Conservation (phyloP, 768 basidiomycete species). For the Leccinellum albellum region DNA sequence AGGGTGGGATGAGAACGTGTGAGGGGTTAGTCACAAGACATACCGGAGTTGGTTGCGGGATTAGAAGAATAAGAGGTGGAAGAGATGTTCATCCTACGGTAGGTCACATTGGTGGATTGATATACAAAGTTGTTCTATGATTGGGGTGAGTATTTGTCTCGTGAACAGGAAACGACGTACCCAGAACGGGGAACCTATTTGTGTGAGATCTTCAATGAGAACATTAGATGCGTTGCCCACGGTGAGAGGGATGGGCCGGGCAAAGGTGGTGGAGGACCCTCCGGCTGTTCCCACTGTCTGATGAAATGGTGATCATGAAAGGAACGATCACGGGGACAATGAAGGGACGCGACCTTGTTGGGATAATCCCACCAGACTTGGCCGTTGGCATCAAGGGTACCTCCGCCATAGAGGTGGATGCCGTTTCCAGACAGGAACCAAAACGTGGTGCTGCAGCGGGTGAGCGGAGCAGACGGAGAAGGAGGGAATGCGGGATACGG, state of each 20-base stretch:
- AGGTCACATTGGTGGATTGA: constrained; percentile 40
- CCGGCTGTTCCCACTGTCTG: constrained; percentile 39
- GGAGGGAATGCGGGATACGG: not conserved
- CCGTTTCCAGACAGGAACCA: constrained; percentile 39
- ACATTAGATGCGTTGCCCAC: constrained; percentile 42
- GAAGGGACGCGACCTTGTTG: constrained; percentile 20
- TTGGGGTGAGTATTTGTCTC: not conserved
- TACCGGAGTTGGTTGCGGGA: constrained; percentile 35
- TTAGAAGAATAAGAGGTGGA: constrained; percentile 34
- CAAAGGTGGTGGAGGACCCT: constrained; percentile 41
- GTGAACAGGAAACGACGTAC: constrained; percentile 14
- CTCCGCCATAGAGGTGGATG: constrained; percentile 40
- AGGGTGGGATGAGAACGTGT: not conserved
- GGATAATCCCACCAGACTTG: constrained; percentile 40
- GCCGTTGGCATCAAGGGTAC: constrained; percentile 43
- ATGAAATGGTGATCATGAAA: not conserved
- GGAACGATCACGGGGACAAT: not conserved
- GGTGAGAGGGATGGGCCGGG: constrained; percentile 42
- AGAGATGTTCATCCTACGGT: constrained; percentile 36
- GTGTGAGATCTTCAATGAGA: constrained; percentile 36
- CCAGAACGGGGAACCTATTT: constrained; percentile 42
- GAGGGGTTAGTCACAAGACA: not conserved
- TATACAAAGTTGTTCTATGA: constrained; percentile 39
- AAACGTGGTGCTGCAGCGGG: constrained; percentile 32
- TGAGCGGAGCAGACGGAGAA: not conserved